Evolutionary conservation across 106 monocot species (phyloP).

Genomic region (Posidonia australis): DNA sequence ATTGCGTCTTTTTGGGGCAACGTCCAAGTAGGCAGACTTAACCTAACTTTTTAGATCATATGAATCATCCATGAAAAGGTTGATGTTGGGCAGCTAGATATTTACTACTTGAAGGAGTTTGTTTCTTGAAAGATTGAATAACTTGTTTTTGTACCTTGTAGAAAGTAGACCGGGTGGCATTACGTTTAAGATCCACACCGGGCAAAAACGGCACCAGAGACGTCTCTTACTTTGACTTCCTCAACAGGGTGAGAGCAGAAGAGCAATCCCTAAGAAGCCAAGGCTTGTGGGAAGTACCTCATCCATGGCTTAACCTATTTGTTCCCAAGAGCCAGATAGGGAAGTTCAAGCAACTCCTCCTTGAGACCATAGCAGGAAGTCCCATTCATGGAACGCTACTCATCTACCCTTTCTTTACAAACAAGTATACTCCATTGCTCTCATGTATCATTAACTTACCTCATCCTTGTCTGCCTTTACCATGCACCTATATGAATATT

Average conservation of each 20-base stretch:
- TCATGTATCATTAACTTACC: background rate
- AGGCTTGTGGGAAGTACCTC: slow-evolving; percentile 15
- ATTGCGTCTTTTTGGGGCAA: background rate
- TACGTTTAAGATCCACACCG: background rate
- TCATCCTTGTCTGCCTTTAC: background rate
- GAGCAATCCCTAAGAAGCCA: slow-evolving; percentile 1
- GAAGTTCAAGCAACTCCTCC: background rate
- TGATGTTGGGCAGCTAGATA: too few relatives aligned
- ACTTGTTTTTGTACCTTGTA: too few relatives aligned
- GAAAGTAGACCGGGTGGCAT: background rate
- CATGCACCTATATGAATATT: too few relatives aligned
- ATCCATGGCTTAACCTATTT: slow-evolving; percentile 19
- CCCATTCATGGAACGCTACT: slow-evolving; percentile 5
- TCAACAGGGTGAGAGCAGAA: slow-evolving; percentile 8
- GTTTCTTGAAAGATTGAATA: background rate
- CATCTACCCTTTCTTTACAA: slow-evolving; percentile 11
- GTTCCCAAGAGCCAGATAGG: slow-evolving; percentile 7
- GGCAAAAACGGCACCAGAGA: background rate
- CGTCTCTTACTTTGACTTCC: slow-evolving; percentile 12
- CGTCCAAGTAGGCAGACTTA: too few relatives aligned
- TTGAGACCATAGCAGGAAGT: background rate
- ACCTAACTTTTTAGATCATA: too few relatives aligned
- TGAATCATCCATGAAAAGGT: too few relatives aligned
- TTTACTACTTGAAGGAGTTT: background rate
- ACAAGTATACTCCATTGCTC: slow-evolving; percentile 5